Evolutionary conservation across 2,329 filamentous ascomycete genomes (phyloP).

Genomic region (Leptodontidium sp.): DNA sequence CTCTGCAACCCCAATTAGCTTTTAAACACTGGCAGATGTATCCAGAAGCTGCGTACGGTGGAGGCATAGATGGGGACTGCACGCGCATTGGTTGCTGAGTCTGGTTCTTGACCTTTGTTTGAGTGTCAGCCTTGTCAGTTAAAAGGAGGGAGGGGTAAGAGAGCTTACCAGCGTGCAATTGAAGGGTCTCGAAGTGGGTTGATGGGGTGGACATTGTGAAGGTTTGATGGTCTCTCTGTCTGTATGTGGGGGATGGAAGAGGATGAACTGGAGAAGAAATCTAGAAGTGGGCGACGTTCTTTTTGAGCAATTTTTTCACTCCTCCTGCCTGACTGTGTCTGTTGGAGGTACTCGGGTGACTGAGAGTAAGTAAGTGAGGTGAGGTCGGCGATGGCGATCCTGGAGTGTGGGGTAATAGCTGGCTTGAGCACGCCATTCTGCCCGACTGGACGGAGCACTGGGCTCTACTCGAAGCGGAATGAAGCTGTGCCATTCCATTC

Average conservation of each 20-base stretch:
- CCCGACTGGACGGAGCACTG: too few relatives aligned
- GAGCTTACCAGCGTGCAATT: constrained; percentile 77
- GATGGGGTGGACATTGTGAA: constrained; percentile 47
- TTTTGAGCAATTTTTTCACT: background rate
- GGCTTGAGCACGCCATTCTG: constrained; percentile 25
- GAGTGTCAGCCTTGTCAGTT: constrained; percentile 28
- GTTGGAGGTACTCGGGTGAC: background rate
- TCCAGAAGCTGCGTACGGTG: constrained; percentile 57
- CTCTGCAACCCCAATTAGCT: constrained; percentile 61
- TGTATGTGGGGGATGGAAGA: constrained; percentile 6
- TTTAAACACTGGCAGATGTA: background rate
- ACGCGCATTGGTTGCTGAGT: constrained; percentile 82
- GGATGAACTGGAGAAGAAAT: constrained; percentile 7
- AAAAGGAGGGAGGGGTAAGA: constrained; percentile 14
- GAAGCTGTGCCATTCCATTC: constrained; percentile 4
- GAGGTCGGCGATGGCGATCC: constrained; percentile 16
- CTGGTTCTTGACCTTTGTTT: constrained; percentile 74
- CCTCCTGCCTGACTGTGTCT: background rate
- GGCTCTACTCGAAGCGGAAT: constrained; percentile 8
- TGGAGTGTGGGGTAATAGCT: constrained; percentile 24
- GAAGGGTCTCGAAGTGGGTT: constrained; percentile 82
- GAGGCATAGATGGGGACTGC: constrained; percentile 97
- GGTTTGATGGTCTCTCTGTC: background rate
- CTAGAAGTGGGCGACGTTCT: constrained; percentile 6
- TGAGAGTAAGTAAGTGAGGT: background rate